Conservation (phyloP, 768 basidiomycete species). For the Ramaria sp. region DNA sequence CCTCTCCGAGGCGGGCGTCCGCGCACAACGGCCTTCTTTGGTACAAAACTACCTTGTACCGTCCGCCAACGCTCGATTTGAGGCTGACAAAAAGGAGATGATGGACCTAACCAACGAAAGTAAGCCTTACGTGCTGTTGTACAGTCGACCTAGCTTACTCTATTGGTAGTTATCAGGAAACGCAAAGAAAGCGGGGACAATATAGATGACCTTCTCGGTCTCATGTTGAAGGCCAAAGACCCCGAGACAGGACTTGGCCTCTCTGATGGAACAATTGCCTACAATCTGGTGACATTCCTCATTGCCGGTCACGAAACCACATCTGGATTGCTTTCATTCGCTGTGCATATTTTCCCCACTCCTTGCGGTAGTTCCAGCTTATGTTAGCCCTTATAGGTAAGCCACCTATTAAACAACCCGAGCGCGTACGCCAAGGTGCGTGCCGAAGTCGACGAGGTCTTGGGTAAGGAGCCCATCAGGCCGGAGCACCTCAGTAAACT, state of each 20-base stretch:
- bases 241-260: constrained; percentile 32
- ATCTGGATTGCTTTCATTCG: constrained; percentile 17
- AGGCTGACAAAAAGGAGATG: constrained; percentile 32
- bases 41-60: constrained; percentile 25
- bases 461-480: constrained; percentile 27
- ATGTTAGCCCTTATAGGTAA: constrained; percentile 27
- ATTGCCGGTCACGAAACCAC: constrained; percentile 36
- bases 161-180: constrained; percentile 26
- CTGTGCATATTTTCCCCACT: not conserved
- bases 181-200: constrained; percentile 27
- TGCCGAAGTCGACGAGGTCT: constrained; percentile 35
- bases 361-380: not conserved
- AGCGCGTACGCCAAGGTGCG: constrained; percentile 34
- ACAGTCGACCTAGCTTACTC: not conserved
- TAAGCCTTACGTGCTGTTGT: constrained; percentile 10
- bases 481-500: constrained; percentile 32
- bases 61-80: constrained; percentile 27
- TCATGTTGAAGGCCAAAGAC: constrained; percentile 36
- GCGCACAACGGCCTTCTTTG: constrained; percentile 25
- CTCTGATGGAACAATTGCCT: constrained; percentile 30
- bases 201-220: constrained; percentile 34
- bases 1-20: constrained; percentile 27
- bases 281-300: constrained; percentile 36
- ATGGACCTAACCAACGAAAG: constrained; percentile 30
- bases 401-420: constrained; percentile 35